These are phyloP conservation scores for Aspergillus niger DNA, from an alignment of 2,329 filamentous ascomycete genomes.

Conservation along the genomic window DNA sequence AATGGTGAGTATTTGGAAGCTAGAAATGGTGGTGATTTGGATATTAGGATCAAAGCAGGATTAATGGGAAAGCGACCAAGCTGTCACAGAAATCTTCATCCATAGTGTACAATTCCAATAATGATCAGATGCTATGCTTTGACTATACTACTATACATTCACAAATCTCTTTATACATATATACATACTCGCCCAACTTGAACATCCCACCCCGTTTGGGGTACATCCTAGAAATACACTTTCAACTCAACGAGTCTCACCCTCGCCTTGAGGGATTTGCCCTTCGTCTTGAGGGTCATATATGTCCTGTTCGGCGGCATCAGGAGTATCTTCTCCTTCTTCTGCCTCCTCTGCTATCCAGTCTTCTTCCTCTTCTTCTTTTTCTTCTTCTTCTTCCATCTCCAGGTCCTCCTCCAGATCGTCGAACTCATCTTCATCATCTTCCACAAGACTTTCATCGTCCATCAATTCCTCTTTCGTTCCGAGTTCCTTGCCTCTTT, in stretches of 20 bases:
- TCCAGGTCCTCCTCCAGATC: background rate
- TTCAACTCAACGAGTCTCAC: background rate
- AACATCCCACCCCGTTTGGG: background rate
- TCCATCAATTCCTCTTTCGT: conserved; percentile 25
- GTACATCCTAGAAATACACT: background rate
- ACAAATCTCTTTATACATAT: background rate
- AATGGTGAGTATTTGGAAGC: too few relatives aligned
- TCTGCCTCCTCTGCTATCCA: background rate
- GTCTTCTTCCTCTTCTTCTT: background rate
- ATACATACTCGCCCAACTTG: background rate
- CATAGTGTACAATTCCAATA: too few relatives aligned
- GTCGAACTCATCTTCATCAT: conserved; percentile 4
- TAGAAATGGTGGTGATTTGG: background rate
- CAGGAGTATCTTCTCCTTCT: background rate
- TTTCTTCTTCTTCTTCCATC: background rate
- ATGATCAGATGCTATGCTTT: background rate
- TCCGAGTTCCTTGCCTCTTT: conserved; percentile 17
- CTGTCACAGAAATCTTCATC: background rate
- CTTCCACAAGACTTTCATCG: conserved; percentile 12
- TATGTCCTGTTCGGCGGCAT: background rate
- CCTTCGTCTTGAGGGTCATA: background rate
- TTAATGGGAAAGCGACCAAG: background rate
- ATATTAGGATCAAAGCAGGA: background rate
- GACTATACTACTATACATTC: background rate
- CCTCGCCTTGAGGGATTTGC: background rate